Evolutionary conservation across 495 filamentous ascomycete species (phyloP).

Genomic region (Arthonia radiata): DNA sequence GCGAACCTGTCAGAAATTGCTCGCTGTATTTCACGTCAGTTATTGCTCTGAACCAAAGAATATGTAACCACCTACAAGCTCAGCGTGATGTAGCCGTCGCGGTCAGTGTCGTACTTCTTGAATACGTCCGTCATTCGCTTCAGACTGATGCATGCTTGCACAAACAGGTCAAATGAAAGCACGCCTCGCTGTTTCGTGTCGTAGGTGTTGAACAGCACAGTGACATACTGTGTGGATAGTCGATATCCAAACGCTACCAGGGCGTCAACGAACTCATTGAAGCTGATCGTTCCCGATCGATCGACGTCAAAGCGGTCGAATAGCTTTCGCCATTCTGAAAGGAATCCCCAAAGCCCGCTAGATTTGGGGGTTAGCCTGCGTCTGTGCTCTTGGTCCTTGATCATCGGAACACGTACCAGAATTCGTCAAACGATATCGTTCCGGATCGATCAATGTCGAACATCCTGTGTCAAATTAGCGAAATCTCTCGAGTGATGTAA

Average conservation of each 20-base stretch:
- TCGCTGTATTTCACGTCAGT: conserved; percentile 8
- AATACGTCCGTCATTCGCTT: conserved; percentile 99
- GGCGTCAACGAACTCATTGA: conserved; percentile 72
- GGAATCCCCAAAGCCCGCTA: conserved; percentile 72
- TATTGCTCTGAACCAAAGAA: conserved; percentile 1
- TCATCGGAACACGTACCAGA: conserved; percentile 26
- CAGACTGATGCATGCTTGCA: conserved; percentile 86
- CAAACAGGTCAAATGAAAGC: conserved; percentile 92
- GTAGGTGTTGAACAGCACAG: conserved; percentile 50
- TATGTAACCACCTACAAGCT: conserved; percentile 13
- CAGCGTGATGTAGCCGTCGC: conserved; percentile 42
- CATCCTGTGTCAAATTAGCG: too few species aligned
- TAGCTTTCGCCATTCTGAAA: conserved; percentile 75
- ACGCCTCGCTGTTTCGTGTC: conserved; percentile 26
- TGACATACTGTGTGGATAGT: conserved; percentile 57
- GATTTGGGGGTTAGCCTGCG: too few species aligned
- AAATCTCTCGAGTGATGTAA: too few species aligned
- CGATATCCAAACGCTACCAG: conserved; percentile 88
- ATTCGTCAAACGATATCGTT: conserved; percentile 83
- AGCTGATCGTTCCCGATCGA: conserved; percentile 59
- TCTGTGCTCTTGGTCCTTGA: background rate
- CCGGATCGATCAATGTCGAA: conserved; percentile 80
- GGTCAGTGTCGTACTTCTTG: conserved; percentile 93
- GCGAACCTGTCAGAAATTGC: conserved; percentile 22
- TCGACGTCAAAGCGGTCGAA: conserved; percentile 94